Evolutionary conservation across 129 eudicot species (phyloP).

Genomic region (Silybum marianum): DNA sequence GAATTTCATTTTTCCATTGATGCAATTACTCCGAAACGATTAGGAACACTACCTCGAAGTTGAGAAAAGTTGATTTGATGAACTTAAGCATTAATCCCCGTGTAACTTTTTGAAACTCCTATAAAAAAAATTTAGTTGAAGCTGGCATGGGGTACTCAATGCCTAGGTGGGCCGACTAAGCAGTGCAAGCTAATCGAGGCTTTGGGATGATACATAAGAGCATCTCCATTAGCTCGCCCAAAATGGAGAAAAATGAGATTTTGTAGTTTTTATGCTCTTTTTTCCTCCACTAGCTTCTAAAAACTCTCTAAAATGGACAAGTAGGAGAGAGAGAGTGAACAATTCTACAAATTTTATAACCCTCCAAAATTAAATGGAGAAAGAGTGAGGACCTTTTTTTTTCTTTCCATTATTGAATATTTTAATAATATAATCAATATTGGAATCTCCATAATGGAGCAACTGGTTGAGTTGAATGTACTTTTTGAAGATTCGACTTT

Average conservation of each 20-base stretch:
- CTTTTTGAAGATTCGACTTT: too few species aligned
- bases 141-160: neutral
- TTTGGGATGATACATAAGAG: neutral
- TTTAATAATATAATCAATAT: too few species aligned
- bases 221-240: neutral
- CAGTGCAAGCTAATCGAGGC: neutral
- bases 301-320: neutral
- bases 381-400: too few species aligned
- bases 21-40: neutral
- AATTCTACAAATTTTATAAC: neutral
- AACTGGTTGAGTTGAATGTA: too few species aligned
- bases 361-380: neutral
- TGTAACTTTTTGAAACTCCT: neutral
- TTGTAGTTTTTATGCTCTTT: neutral
- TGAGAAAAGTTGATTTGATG: neutral
- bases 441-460: too few species aligned
- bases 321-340: neutral
- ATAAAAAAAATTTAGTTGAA: too few species aligned
- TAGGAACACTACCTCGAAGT: neutral
- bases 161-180: neutral
- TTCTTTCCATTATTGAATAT: too few species aligned
- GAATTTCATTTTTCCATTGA: too few species aligned
- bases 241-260: neutral
- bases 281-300: neutral
- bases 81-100: neutral